These are phyloP conservation scores for Cylindrotheca fusiformis DNA, from an alignment of 108 stramenopile species.

Conservation along the genomic window DNA sequence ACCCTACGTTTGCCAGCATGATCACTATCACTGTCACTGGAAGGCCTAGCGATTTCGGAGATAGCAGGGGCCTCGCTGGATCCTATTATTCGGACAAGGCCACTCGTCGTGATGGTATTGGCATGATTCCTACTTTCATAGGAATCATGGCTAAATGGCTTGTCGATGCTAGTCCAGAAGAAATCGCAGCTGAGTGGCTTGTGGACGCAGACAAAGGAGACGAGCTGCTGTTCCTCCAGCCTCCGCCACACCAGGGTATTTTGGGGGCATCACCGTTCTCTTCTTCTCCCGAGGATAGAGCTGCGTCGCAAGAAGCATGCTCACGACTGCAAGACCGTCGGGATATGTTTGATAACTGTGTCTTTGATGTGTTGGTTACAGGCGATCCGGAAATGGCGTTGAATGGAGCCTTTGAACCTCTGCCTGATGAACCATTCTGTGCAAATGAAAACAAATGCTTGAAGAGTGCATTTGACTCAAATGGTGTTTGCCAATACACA, in stretches of 20 bases:
- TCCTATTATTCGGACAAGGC: background rate
- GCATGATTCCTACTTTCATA: background rate
- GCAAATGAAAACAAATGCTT: background rate
- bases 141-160: too few species aligned
- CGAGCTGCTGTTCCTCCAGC: background rate
- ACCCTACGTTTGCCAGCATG: background rate
- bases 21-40: background rate
- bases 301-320: background rate
- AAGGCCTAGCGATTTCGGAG: background rate
- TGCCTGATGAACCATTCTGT: background rate
- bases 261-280: background rate
- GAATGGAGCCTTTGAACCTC: background rate
- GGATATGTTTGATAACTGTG: background rate
- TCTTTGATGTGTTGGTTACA: background rate
- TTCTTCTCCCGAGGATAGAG: background rate
- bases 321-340: background rate
- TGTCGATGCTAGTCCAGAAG: background rate
- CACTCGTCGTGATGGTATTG: background rate
- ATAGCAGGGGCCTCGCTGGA: background rate
- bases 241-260: background rate
- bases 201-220: background rate
- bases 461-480: background rate
- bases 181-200: background rate
- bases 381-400: background rate
- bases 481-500: background rate